phyloP scores from a whole-genome alignment of 1,284 basidiomycete genomes.

The Cryptococcus floricola region DNA sequence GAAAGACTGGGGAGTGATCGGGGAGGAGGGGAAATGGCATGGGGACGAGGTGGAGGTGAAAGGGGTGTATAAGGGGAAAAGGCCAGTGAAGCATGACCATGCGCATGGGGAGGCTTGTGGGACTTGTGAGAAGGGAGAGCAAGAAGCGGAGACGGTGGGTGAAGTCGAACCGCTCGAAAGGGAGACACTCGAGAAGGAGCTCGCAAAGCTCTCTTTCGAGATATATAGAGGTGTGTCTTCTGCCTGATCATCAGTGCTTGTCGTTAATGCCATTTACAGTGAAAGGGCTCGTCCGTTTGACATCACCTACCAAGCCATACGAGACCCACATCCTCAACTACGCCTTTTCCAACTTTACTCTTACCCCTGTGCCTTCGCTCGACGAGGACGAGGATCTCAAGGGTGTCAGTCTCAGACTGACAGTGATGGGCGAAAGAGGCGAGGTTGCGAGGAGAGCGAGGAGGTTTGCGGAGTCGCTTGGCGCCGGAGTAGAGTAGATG shows the following conservation, averaged over 20 bases:
- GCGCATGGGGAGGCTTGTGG: conserved; percentile 8
- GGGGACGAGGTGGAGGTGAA: conserved; percentile 79
- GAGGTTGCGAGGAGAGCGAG: conserved; percentile 63
- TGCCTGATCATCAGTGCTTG: not conserved
- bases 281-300: conserved; percentile 73
- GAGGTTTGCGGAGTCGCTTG: conserved; percentile 58
- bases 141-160: conserved; percentile 2
- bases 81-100: conserved; percentile 18
- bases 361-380: conserved; percentile 54
- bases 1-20: conserved; percentile 27
- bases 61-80: conserved; percentile 57
- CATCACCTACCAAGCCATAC: conserved; percentile 26
- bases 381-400: conserved; percentile 39
- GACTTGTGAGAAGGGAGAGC: conserved; percentile 4
- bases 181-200: conserved; percentile 35
- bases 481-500: conserved; percentile 12
- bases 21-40: conserved; percentile 47
- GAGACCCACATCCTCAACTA: conserved; percentile 70
- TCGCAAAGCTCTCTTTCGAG: conserved; percentile 50
- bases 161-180: conserved; percentile 33
- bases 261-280: conserved; percentile 21
- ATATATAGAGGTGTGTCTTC: conserved; percentile 44
- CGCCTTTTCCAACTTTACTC: conserved; percentile 80
- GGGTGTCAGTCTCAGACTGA: conserved; percentile 58
- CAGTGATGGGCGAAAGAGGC: conserved; percentile 81